Base-by-base conservation (phyloP, 2,329 filamentous ascomycete species). In the Penicillium carneum region DNA sequence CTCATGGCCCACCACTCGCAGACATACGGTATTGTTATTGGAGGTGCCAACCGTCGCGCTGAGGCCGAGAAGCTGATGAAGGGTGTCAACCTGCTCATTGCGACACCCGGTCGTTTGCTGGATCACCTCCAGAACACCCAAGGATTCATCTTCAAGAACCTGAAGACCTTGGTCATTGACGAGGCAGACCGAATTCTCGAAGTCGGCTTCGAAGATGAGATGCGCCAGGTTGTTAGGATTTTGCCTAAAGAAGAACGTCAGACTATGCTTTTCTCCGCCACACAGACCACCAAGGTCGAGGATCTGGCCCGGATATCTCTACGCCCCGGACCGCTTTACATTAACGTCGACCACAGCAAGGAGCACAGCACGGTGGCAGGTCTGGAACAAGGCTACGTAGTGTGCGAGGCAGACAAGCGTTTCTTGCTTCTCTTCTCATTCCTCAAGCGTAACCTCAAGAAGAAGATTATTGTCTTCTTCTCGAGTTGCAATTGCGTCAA, bases 391-490 rank as follows among this genome's bases (percentile, higher is more conserved):
- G 95, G 95, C 59, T 99, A 97, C 76, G 91, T 97, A 20, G 84
- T 97, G 60, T 97, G 93, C 79, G 93, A 97, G 62, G 90, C 92
- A 5, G 93, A 98, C 78, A 93, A 94, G 80, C 90, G 95, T 26
- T 99, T 99, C 83, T 83, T 96, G 38, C 84, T 99, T 23, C 86
- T 99, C 26, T 98, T 96, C 82, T 94, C 92, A 0, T 97, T 99
- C 82, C 83, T 99, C 49, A 95, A 96, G 81, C 88, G 90, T 69
- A 92, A 96, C 80, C 84, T 90, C 57, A 94, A 93, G 84, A 97
- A 97, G 82, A 98, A 98, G 85, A 90, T 97, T 65, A 97, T 98
- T 75, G 93, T 98, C 63, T 98, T 98, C 83, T 93, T 97, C 80
- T 92, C 89, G 69, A 93, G 89, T 73, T 96, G 93, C 77, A 92